These are phyloP conservation scores for Pichia nakasei DNA, from an alignment of 805 yeast genomes.

Conservation along the genomic window DNA sequence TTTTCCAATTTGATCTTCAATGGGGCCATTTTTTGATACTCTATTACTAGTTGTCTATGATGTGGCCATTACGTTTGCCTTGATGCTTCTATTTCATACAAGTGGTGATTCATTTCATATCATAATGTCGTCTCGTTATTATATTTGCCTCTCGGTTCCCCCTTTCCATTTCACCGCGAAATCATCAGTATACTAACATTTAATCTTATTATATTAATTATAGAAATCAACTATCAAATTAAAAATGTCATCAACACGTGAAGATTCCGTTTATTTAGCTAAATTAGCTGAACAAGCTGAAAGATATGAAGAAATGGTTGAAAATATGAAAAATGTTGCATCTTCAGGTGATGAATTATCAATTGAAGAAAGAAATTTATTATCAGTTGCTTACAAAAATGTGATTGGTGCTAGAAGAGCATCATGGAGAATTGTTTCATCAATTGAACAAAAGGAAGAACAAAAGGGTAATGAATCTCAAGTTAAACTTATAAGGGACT, in stretches of 20 bases:
- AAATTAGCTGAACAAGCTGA: conserved; percentile 99
- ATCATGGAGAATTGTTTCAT: conserved; percentile 97
- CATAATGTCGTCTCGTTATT: too few species aligned
- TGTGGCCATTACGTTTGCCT: too few species aligned
- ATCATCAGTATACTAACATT: neutral
- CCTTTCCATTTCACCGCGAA: too few species aligned
- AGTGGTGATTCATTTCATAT: too few species aligned
- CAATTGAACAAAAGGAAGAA: conserved; percentile 97
- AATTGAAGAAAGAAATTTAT: conserved; percentile 94
- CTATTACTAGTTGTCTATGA: too few species aligned
- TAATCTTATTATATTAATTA: too few species aligned
- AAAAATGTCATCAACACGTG: conserved; percentile 76
- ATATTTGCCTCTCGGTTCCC: too few species aligned
- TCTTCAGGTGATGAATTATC: conserved; percentile 91
- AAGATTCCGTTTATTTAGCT: conserved; percentile 96
- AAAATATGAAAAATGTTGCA: conserved; percentile 96
- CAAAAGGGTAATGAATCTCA: conserved; percentile 90
- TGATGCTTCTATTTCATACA: too few species aligned
- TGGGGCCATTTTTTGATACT: too few species aligned
- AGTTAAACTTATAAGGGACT: conserved; percentile 81
- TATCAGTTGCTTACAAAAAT: conserved; percentile 96
- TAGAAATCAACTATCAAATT: neutral
- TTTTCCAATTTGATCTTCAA: too few species aligned
- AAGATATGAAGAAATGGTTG: conserved; percentile 99
- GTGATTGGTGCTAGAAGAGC: conserved; percentile 99